Base-by-base conservation (phyloP, 345 rosid species). In the Nephelium lappaceum region DNA sequence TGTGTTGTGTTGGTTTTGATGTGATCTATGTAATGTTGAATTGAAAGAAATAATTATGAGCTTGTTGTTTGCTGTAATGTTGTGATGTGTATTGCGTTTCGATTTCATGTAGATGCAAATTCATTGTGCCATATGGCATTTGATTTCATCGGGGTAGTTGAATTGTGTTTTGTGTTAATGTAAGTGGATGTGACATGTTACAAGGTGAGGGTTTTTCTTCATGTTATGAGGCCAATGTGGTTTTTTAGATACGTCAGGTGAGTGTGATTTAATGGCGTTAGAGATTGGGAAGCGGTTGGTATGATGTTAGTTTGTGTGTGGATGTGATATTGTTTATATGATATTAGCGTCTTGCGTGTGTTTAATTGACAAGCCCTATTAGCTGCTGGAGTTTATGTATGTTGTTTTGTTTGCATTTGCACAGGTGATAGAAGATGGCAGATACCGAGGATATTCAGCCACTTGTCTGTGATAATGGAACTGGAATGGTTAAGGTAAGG, bases 381-480 rank as follows among this genome's bases (percentile, higher is more conserved):
- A 25, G 41, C 9, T 8, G 67, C 8, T 41, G 57, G 67, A 74
- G 43, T 45, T 9, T 63, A 14, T 51, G 14, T 8, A 19, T 31
- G 18, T 75, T 25, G 41, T 24, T 27, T 65, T 4, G 31, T 2
- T 41, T 74, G 60, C 21, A 18, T 39, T 69, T 27, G 8, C 57
- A 81, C 45, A 60, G 38, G 79, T 82, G 57, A 80, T 78, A 68
- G 71, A 80, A 88, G 79, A 87, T 87, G 92, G 89, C 90, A 57
- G 90, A 90, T 36, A 85, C 78, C 67, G 91, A 90, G 82, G 91
- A 90, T 83, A 87, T 90, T 81, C 92, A 86, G 73, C 93, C 93
- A 24, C 91, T 90, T 5, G 92, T 88, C 69, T 90, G 92, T 55
- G 93, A 90, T 63, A 87, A 90, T 41, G 91, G 93, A 24, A 88